A percentile compares a stretch with the other conserved stretches of the same genome.
phyloP scores from a whole-genome alignment of 2,329 filamentous ascomycete genomes.

The Verticillium albo-atrum region DNA sequence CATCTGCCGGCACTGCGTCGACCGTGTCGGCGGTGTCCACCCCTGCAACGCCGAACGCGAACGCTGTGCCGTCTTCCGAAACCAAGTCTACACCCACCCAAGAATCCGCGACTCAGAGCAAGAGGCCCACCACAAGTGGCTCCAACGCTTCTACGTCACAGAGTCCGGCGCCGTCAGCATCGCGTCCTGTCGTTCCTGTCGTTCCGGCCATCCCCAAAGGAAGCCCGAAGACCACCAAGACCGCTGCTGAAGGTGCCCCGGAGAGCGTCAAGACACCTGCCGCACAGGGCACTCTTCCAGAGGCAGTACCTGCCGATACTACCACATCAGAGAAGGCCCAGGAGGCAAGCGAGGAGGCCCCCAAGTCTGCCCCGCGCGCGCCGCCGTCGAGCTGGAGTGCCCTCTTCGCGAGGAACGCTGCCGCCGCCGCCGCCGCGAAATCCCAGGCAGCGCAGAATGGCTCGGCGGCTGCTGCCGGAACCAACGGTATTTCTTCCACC shows the following conservation, averaged over 20 bases:
- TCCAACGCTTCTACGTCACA: slow-evolving; percentile 4
- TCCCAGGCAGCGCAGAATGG: slow-evolving; percentile 15
- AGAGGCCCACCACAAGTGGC: slow-evolving; percentile 9
- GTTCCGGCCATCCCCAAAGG: slow-evolving; percentile 42
- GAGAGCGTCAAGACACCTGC: slow-evolving; percentile 17
- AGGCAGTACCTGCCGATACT: slow-evolving; percentile 5
- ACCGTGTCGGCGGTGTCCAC: slow-evolving; percentile 8
- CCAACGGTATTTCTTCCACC: slow-evolving; percentile 8
- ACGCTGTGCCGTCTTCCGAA: background rate
- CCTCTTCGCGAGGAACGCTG: slow-evolving; percentile 27
- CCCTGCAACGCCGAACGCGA: background rate
- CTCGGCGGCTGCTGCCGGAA: slow-evolving; percentile 2
- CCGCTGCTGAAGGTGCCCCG: slow-evolving; percentile 5
- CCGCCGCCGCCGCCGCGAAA: slow-evolving; percentile 12
- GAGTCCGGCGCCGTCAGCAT: background rate
- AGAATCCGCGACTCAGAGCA: slow-evolving; percentile 15
- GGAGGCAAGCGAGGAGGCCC: slow-evolving; percentile 3
- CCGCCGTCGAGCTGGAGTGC: slow-evolving; percentile 35
- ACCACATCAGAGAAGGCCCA: slow-evolving; percentile 3
- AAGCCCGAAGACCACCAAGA: slow-evolving; percentile 20
- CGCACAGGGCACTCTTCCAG: slow-evolving; percentile 10
- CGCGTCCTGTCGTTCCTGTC: slow-evolving; percentile 35
- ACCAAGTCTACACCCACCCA: background rate
- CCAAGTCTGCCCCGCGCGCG: slow-evolving; percentile 19
- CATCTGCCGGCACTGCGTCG: slow-evolving; percentile 15